These are phyloP conservation scores for Cercospora brassicicola DNA, from an alignment of 2,329 filamentous ascomycete species.

Conservation along the genomic window DNA sequence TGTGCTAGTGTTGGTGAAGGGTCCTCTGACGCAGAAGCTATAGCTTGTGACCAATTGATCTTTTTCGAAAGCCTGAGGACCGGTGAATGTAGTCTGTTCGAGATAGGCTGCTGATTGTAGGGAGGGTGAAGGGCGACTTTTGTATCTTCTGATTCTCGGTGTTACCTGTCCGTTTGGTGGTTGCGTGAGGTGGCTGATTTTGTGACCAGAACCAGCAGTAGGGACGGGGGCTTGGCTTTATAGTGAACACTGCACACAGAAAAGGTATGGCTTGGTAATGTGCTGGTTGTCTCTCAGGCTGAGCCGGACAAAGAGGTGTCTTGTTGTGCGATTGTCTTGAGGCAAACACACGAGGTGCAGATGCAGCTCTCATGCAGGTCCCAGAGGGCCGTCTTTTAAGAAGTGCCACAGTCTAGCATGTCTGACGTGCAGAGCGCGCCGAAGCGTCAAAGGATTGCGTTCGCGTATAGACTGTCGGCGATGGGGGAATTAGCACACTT, in stretches of 20 bases:
- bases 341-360: constrained; percentile 4
- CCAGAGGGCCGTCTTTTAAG: constrained; percentile 3
- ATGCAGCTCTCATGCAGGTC: constrained; percentile 13
- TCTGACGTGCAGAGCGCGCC: constrained; percentile 2
- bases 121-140: background rate
- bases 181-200: background rate
- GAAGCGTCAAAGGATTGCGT: background rate
- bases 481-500: background rate
- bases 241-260: background rate
- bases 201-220: background rate
- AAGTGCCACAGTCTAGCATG: background rate
- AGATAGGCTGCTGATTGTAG: background rate
- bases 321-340: background rate
- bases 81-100: background rate
- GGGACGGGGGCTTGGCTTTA: background rate
- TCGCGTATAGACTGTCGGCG: background rate
- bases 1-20: constrained; percentile 12
- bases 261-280: background rate
- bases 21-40: constrained; percentile 10
- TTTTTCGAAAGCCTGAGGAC: background rate
- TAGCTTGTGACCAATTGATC: constrained; percentile 13
- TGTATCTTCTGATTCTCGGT: background rate
- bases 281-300: background rate
- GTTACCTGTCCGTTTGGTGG: background rate
- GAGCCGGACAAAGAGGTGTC: background rate